A percentile compares a stretch with the other conserved stretches of the same genome.
phyloP scores from a whole-genome alignment of 257 asterid genomes.

The Solanum paucissectum region DNA sequence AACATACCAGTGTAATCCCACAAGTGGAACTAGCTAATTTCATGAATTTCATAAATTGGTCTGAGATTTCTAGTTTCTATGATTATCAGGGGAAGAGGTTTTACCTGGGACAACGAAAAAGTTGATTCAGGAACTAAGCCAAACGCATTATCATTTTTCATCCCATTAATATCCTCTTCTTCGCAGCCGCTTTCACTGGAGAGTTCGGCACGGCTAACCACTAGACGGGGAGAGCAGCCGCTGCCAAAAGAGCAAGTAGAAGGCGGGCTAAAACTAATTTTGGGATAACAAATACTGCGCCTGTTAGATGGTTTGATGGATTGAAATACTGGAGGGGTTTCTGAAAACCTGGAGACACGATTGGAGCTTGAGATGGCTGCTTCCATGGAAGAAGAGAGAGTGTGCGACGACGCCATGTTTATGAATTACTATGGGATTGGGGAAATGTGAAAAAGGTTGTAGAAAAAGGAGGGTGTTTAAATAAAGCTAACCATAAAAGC shows the following conservation, averaged over 20 bases:
- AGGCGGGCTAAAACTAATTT: constrained; percentile 7
- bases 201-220: constrained; percentile 16
- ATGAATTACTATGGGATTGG: neutral
- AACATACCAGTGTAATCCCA: neutral
- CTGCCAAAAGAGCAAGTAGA: constrained; percentile 13
- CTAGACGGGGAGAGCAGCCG: constrained; percentile 20
- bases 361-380: constrained; percentile 45
- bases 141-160: constrained; percentile 19
- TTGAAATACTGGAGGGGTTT: constrained; percentile 4
- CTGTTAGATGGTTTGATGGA: neutral
- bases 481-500: neutral
- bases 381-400: constrained; percentile 38
- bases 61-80: neutral
- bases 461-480: neutral
- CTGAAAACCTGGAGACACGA: constrained; percentile 24
- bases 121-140: constrained; percentile 28
- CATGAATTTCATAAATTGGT: neutral
- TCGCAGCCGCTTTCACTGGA: neutral
- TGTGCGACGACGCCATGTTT: constrained; percentile 16
- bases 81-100: neutral
- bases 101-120: constrained; percentile 32
- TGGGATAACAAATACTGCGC: neutral
- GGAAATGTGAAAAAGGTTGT: neutral
- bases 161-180: constrained; percentile 17
- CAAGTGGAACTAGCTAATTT: neutral